These are phyloP conservation scores for Paracorniculantispora psalliotae DNA, from an alignment of 2,329 filamentous ascomycete species.

Conservation along the genomic window DNA sequence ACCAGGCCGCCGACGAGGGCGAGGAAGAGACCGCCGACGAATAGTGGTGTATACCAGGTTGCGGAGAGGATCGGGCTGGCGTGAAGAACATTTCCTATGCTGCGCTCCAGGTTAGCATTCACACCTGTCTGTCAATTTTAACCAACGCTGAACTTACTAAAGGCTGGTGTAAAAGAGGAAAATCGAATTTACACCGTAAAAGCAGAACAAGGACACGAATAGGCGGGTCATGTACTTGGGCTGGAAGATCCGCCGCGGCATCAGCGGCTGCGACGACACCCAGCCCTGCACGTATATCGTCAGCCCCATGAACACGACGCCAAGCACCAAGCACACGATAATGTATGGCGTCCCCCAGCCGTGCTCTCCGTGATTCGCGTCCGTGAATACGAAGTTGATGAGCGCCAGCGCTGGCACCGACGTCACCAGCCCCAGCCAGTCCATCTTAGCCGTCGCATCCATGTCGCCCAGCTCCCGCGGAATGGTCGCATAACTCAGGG, in stretches of 20 bases:
- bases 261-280: slow-evolving; percentile 54
- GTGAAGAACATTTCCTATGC: slow-evolving; percentile 8
- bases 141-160: slow-evolving; percentile 39
- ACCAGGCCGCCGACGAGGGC: slow-evolving; percentile 8
- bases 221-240: slow-evolving; percentile 54
- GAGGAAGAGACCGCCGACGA: slow-evolving; percentile 8
- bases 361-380: slow-evolving; percentile 55
- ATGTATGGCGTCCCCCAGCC: slow-evolving; percentile 65
- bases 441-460: slow-evolving; percentile 41
- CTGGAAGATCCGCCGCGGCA: slow-evolving; percentile 59
- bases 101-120: neutral
- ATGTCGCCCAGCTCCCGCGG: slow-evolving; percentile 29
- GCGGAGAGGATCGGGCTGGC: slow-evolving; percentile 2
- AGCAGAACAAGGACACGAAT: slow-evolving; percentile 46
- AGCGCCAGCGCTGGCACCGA: slow-evolving; percentile 56
- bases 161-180: slow-evolving; percentile 56
- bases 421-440: slow-evolving; percentile 52
- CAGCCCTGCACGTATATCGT: slow-evolving; percentile 61
- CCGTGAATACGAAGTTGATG: slow-evolving; percentile 62
- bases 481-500: slow-evolving; percentile 37
- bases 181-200: slow-evolving; percentile 55
- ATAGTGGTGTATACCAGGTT: slow-evolving; percentile 11
- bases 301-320: slow-evolving; percentile 44
- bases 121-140: neutral
- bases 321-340: slow-evolving; percentile 53